Base-by-base conservation (phyloP, 2,329 filamentous ascomycete species). In the Neonectria sp. region DNA sequence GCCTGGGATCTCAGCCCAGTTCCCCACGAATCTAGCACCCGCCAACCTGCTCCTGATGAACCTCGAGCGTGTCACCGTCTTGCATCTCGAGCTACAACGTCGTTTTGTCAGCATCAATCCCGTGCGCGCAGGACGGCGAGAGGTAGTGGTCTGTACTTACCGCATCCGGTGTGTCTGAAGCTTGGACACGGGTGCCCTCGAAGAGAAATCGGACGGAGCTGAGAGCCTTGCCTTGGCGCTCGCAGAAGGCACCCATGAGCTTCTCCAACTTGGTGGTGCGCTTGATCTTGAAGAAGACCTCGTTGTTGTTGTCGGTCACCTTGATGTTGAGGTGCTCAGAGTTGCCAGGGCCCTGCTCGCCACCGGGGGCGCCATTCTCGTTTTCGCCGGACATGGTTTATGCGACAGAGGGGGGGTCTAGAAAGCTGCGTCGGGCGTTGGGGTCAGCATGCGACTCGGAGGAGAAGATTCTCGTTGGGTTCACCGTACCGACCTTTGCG, bases 251-350 rank as follows among this genome's bases (percentile, higher is more conserved):
- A 69, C 94, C 92, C 96, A 99, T 99, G 62, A 99, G 87, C 86
- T 99, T 99, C 85, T 97, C 96, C 2, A 99, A 89, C 81, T 95
- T 93, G 1, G 96, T 99, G 25, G 92, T 95, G 43, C 95, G 90
- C 91, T 99, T 99, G 86, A 99, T 99, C 88, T 99, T 99, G 88
- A 99, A 99, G 83, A 98, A 99, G 76, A 99, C 95, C 81, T 99
- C 96, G 81, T 99, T 99, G 86, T 98, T 98, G 85, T 97, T 98
- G 77, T 99, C 96, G 0, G 96, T 98, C 15, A 99, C 96, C 82
- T 99, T 99, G 85, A 99, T 98, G 85, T 99, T 99, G 6, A 99
- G 87, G 82, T 99, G 96, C 84, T 98, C 95, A 33, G 85, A 85
- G 63, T 85, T 84, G 27, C 85, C 84, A 59, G 83, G 78, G 33